Evolutionary conservation across 208 protist species (phyloP).

Genomic region (Acanthamoeba sp.): DNA sequence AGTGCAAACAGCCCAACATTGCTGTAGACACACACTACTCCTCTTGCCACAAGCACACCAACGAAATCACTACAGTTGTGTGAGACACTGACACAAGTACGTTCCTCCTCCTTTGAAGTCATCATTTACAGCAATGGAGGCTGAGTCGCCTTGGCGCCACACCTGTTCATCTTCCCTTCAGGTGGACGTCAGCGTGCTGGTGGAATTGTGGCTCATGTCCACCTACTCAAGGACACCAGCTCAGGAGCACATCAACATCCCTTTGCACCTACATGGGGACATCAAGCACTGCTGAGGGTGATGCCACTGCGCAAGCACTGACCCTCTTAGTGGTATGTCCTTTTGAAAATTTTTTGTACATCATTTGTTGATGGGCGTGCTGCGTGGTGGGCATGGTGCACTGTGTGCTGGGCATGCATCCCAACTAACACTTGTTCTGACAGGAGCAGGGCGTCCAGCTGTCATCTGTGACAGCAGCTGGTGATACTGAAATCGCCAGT

Average conservation of each 20-base stretch:
- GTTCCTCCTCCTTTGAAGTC: not conserved
- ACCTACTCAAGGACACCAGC: not conserved
- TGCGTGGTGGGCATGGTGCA: no score
- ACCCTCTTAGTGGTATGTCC: not conserved
- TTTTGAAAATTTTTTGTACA: not conserved
- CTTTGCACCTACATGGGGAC: not conserved
- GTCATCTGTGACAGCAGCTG: not conserved
- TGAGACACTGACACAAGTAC: not conserved
- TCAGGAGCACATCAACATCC: constrained; percentile 21
- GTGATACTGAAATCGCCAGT: not conserved
- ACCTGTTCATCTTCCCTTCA: not conserved
- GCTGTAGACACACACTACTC: not conserved
- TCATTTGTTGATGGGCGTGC: not conserved
- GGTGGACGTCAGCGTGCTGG: not conserved
- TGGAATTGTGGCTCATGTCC: not conserved
- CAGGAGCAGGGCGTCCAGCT: not conserved
- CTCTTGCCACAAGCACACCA: not conserved
- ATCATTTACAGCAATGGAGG: not conserved
- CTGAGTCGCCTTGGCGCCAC: not conserved
- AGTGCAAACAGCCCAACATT: not conserved
- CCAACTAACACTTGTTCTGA: not conserved
- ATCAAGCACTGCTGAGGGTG: not conserved
- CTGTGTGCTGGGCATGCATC: no score
- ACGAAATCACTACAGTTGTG: constrained; percentile 8
- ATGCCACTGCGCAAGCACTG: not conserved